phyloP scores from a whole-genome alignment of 805 yeast species.

The Clavispora asparagi region DNA sequence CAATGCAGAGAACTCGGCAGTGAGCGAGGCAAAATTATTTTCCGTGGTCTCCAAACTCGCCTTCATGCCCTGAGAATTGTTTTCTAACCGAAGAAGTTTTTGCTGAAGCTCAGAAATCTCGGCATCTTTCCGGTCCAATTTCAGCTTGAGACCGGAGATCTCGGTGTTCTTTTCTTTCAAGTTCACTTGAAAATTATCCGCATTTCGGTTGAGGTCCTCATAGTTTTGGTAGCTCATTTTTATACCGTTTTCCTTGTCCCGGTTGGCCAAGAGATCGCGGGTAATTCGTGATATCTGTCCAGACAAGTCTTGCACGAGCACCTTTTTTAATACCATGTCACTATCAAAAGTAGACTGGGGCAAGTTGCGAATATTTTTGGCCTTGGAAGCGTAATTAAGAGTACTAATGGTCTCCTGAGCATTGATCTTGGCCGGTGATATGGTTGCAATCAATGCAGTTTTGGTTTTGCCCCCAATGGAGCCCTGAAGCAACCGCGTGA shows the following conservation, averaged over 20 bases:
- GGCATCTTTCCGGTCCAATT: neutral
- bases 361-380: constrained; percentile 67
- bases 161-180: constrained; percentile 8
- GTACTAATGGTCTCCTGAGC: constrained; percentile 84
- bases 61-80: neutral
- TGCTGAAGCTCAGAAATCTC: neutral
- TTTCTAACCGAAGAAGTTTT: neutral
- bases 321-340: constrained; percentile 45
- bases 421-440: constrained; percentile 75
- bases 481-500: constrained; percentile 70
- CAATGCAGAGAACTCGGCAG: neutral
- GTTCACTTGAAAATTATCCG: constrained; percentile 6
- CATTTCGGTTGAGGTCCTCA: constrained; percentile 11
- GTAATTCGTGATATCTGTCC: constrained; percentile 52
- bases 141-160: constrained; percentile 1
- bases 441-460: constrained; percentile 81
- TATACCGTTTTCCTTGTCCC: constrained; percentile 56
- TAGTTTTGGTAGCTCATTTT: constrained; percentile 59
- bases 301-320: constrained; percentile 47
- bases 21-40: neutral
- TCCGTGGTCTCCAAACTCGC: neutral
- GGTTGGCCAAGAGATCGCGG: constrained; percentile 57
- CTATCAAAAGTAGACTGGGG: constrained; percentile 45
- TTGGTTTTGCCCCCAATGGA: constrained; percentile 85
- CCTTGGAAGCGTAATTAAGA: constrained; percentile 81